Conservation (phyloP, 1,284 basidiomycete species). For the Ceratobasidium papillatum region DNA sequence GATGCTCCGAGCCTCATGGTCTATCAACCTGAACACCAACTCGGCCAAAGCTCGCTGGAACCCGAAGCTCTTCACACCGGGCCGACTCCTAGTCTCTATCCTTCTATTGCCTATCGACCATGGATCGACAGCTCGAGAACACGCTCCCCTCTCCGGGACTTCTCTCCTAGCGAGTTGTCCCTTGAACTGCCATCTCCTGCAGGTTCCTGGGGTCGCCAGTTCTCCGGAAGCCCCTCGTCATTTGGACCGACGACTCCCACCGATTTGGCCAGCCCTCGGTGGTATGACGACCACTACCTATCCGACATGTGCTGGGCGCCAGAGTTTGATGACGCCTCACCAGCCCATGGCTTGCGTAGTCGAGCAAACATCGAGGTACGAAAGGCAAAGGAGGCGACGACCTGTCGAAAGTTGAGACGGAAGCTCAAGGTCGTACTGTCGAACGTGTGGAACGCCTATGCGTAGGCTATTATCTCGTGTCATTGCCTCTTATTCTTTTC, state of each 20-base stretch:
- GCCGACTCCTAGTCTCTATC: neutral
- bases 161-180: neutral
- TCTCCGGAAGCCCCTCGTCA: neutral
- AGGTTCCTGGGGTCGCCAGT: neutral
- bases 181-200: neutral
- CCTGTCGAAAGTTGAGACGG: constrained; percentile 4
- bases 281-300: neutral
- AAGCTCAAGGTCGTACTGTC: neutral
- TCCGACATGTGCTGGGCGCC: neutral
- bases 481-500: no score
- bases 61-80: neutral
- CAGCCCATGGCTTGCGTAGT: neutral
- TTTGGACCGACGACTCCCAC: constrained; percentile 8
- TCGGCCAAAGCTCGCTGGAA: neutral
- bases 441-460: neutral
- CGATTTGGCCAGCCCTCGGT: neutral
- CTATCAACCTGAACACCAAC: neutral
- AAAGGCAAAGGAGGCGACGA: constrained; percentile 11
- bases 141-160: neutral
- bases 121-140: neutral
- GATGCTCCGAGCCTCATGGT: neutral
- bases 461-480: neutral
- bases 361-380: neutral
- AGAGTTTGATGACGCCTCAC: neutral
- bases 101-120: neutral